Evolutionary conservation across 2,329 filamentous ascomycete genomes (phyloP), one percentile per base, ranked within the genome.

Genomic region (Neopestalotiopsis rosae): DNA sequence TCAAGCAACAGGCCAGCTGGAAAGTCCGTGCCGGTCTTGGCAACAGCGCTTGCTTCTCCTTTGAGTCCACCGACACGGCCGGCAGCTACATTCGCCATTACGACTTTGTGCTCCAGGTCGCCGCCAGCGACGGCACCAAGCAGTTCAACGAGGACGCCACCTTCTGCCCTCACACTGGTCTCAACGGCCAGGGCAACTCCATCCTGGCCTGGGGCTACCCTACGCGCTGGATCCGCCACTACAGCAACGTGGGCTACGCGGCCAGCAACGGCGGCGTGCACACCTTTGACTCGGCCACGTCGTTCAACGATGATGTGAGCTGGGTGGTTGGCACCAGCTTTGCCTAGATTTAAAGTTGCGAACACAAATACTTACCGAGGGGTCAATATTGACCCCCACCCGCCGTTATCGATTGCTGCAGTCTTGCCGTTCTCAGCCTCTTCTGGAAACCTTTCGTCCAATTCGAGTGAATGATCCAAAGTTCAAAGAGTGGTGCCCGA

Each of bases 91-190:
- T 91, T 4, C 82, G 89, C 0, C 89, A 91, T 79, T 81, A 76
- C 70, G 74, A 85, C 77, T 91, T 89, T 65, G 81, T 28, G 34
- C 84, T 91, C 0, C 61, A 76, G 42, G 71, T 91, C 61, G 77
- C 80, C 57, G 81, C 84, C 68, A 84, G 85, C 71, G 89, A 91
- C 70, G 83, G 84, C 67, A 81, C 80, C 67, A 89, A 90, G 81
- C 78, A 80, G 65, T 90, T 91, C 78, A 49, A 79, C 4, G 88
- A 91, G 72, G 89, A 91, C 62, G 88, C 89, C 7, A 91, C 89
- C 0, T 91, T 91, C 78, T 91, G 89, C 74, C 81, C 87, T 0
- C 82, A 86, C 75, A 69, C 82, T 0, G 85, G 84, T 0, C 78
- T 91, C 28, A 86, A 77, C 71, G 86, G 87, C 4, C 74, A 82